phyloP scores from a whole-genome alignment of 768 basidiomycete genomes.

The Kondoa subrosea region DNA sequence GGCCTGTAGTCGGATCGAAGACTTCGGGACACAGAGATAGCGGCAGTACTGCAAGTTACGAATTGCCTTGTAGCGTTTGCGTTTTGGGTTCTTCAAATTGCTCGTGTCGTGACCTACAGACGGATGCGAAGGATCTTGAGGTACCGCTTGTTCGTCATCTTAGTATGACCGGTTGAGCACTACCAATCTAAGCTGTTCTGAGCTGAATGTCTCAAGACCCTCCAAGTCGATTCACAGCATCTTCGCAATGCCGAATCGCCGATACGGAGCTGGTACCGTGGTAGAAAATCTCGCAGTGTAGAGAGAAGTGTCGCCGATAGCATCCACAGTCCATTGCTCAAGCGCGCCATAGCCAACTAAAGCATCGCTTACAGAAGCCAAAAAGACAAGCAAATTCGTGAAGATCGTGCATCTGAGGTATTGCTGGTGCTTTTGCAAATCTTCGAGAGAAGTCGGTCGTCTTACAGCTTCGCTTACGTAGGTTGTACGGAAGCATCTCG shows the following conservation, averaged over 20 bases:
- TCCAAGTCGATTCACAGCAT: neutral
- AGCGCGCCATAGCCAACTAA: neutral
- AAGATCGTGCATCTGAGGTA: neutral
- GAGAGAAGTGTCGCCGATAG: neutral
- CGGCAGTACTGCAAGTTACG: too few species aligned
- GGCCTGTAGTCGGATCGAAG: too few species aligned
- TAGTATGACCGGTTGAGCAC: too few species aligned
- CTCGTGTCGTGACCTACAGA: too few species aligned
- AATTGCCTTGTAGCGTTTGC: too few species aligned
- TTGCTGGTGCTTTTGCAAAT: too few species aligned
- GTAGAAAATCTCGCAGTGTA: neutral
- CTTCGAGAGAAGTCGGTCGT: neutral
- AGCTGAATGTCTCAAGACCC: neutral
- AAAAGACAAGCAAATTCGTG: neutral
- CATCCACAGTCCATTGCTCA: neutral
- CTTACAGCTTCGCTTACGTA: neutral
- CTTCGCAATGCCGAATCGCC: neutral
- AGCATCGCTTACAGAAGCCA: neutral
- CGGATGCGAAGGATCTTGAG: too few species aligned
- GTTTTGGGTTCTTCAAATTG: too few species aligned
- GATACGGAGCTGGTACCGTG: neutral
- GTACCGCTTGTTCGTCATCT: too few species aligned
- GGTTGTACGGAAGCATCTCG: neutral
- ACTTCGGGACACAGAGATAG: too few species aligned
- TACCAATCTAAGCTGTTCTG: too few species aligned